These are phyloP conservation scores for Anthostomella pinea DNA, from an alignment of 2,329 filamentous ascomycete species.

Conservation along the genomic window DNA sequence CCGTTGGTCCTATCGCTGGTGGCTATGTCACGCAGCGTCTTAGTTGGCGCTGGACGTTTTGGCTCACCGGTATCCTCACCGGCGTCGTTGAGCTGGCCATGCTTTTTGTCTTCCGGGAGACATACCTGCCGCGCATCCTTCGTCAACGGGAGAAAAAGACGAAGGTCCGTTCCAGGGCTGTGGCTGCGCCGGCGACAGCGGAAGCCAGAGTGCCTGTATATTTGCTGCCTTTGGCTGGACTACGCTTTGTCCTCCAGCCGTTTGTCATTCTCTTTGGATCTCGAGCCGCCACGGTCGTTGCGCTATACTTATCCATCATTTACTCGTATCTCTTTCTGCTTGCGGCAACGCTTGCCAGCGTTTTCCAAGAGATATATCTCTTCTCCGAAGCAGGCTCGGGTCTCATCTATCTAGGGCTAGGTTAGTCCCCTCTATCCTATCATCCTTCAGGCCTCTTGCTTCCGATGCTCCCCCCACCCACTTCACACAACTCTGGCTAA, in stretches of 20 bases:
- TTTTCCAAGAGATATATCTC: constrained; percentile 5
- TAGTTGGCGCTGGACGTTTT: constrained; percentile 7
- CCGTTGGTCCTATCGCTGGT: constrained; percentile 2
- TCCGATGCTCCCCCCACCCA: too few relatives aligned
- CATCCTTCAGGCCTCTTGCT: background rate
- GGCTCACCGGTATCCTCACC: constrained; percentile 1
- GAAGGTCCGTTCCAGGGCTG: background rate
- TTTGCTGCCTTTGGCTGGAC: background rate
- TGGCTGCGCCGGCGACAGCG: too few relatives aligned
- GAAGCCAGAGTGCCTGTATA: background rate
- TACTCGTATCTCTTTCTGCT: constrained; percentile 4
- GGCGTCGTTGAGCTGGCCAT: constrained; percentile 1
- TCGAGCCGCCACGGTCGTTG: background rate
- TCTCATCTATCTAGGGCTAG: constrained; percentile 3
- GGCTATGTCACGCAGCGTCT: constrained; percentile 6
- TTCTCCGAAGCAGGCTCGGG: constrained; percentile 4
- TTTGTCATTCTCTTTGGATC: constrained; percentile 3
- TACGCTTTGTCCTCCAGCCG: background rate
- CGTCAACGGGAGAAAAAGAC: constrained; percentile 1
- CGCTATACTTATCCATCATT: constrained; percentile 3
- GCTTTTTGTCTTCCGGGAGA: constrained; percentile 2
- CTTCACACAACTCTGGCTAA: too few relatives aligned
- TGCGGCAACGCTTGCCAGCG: constrained; percentile 2
- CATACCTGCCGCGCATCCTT: constrained; percentile 2
- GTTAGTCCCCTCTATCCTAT: constrained; percentile 1